These are phyloP conservation scores for Tolypocladium amazonense DNA, from an alignment of 2,329 filamentous ascomycete genomes.

Conservation along the genomic window DNA sequence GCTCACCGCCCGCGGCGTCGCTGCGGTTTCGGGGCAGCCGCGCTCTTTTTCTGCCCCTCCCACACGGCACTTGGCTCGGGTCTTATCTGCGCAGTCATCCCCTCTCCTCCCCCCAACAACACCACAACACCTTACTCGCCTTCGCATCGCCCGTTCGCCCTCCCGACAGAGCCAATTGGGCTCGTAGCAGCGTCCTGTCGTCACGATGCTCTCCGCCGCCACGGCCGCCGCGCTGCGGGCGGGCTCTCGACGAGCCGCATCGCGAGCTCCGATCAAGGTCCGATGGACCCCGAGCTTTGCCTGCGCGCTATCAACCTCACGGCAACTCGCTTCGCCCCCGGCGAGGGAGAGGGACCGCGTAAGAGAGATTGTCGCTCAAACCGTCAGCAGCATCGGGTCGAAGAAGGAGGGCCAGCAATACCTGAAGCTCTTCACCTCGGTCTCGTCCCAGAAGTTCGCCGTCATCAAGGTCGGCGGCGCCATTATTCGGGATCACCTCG, in stretches of 20 bases:
- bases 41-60: slow-evolving; percentile 8
- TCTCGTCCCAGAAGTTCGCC: slow-evolving; percentile 92
- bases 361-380: slow-evolving; percentile 29
- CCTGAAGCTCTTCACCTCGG: slow-evolving; percentile 91
- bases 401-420: slow-evolving; percentile 97
- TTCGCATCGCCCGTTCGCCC: neutral
- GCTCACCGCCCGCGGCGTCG: neutral
- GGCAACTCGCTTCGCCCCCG: slow-evolving; percentile 4
- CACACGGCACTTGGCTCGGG: neutral
- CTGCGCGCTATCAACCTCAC: slow-evolving; percentile 7
- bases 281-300: slow-evolving; percentile 16
- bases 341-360: slow-evolving; percentile 13
- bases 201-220: slow-evolving; percentile 30
- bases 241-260: slow-evolving; percentile 29
- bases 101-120: neutral
- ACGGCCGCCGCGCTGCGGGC: slow-evolving; percentile 31
- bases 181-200: slow-evolving; percentile 3
- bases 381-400: slow-evolving; percentile 90
- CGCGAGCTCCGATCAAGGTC: slow-evolving; percentile 15
- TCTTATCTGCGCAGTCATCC: neutral
- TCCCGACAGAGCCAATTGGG: slow-evolving; percentile 12
- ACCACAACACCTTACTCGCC: neutral
- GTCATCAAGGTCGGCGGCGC: slow-evolving; percentile 98
- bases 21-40: slow-evolving; percentile 5
- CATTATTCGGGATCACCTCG: slow-evolving; percentile 77